Base-by-base conservation (phyloP, 2,329 filamentous ascomycete species). In the Colletotrichum sp. region DNA sequence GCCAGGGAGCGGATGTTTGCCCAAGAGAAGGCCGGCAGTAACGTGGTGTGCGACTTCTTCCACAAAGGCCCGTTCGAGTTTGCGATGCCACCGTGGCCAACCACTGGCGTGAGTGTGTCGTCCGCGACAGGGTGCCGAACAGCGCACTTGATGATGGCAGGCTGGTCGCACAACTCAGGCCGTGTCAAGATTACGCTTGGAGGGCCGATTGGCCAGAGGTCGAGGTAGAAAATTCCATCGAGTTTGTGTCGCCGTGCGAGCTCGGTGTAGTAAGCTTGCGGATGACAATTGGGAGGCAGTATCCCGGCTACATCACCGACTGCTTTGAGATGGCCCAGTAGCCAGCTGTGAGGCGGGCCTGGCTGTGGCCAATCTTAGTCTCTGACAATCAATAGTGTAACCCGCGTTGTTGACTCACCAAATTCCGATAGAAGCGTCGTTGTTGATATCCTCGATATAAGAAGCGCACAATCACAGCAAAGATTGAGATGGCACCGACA, bases 191-290 rank as follows among this genome's bases (percentile, higher is more conserved):
- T 52, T 7, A 52, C 43, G 43, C 43, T 52, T 21, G 43, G 43
- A 1, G 43, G 43, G n/a, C 43, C 43, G 7, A 52, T 52, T 52
- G 43, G 43, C 43, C 43, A 52, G 10, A 52, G 43, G 6, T 52
- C 43, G 10, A 52, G 43, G n/a, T 52, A 52, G n/a, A 52, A 52
- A 7, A 52, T 52, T 12, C 43, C n/a, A 52, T 52, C 43, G 4
- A 52, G 43, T 0, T 52, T 52, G n/a, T 52, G 43, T 52, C 43
- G n/a, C 6, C 43, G n/a, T 21, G 43, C 43, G 43, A 52, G 43
- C 43, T 52, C 43, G n/a, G 43, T 52, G n/a, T 52, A 52, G n/a
- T 52, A 52, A 7, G 43, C 43, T 52, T 52, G 43, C n/a, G 43
- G 43, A 13, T 52, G 43, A 52, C 43, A 52, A 2, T 52, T 52